These are phyloP conservation scores for Boletus rex-veris DNA, from an alignment of 768 basidiomycete genomes.

Conservation along the genomic window DNA sequence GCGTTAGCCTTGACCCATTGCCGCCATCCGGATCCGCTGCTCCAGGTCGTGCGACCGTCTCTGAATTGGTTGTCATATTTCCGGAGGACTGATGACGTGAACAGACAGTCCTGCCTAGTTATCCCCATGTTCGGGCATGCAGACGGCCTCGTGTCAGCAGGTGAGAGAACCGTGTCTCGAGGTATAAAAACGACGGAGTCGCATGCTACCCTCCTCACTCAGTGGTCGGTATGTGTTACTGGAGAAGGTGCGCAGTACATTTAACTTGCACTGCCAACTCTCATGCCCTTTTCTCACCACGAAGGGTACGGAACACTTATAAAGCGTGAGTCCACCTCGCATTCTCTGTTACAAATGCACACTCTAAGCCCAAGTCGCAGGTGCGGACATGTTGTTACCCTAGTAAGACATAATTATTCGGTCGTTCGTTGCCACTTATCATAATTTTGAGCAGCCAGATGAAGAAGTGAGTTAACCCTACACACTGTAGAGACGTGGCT, in stretches of 20 bases:
- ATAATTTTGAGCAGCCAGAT: conserved; percentile 42
- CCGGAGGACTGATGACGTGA: conserved; percentile 28
- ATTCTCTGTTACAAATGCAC: background rate
- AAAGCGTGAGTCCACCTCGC: conserved; percentile 37
- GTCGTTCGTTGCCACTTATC: conserved; percentile 6
- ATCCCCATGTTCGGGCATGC: conserved; percentile 25
- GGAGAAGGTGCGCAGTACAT: conserved; percentile 46
- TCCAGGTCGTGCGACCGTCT: conserved; percentile 27
- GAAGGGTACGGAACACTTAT: conserved; percentile 56
- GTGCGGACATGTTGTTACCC: conserved; percentile 51
- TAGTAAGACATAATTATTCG: conserved; percentile 35
- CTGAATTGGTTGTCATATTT: conserved; percentile 26
- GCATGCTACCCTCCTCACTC: conserved; percentile 2
- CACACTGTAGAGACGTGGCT: conserved; percentile 7
- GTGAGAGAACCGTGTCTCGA: conserved; percentile 23
- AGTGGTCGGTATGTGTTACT: conserved; percentile 51
- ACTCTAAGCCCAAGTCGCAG: conserved; percentile 29
- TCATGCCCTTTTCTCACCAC: conserved; percentile 15
- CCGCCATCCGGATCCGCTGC: conserved; percentile 19
- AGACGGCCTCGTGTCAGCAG: conserved; percentile 29
- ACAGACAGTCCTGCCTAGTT: conserved; percentile 14
- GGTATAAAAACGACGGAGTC: conserved; percentile 27
- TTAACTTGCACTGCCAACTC: conserved; percentile 1
- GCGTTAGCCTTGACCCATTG: conserved; percentile 5
- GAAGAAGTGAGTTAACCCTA: conserved; percentile 43